Percentiles rank a stretch among this genome's conserved stretches.
Evolutionary conservation across 768 basidiomycete genomes (phyloP).

Genomic region (Wakefieldia striispora): DNA sequence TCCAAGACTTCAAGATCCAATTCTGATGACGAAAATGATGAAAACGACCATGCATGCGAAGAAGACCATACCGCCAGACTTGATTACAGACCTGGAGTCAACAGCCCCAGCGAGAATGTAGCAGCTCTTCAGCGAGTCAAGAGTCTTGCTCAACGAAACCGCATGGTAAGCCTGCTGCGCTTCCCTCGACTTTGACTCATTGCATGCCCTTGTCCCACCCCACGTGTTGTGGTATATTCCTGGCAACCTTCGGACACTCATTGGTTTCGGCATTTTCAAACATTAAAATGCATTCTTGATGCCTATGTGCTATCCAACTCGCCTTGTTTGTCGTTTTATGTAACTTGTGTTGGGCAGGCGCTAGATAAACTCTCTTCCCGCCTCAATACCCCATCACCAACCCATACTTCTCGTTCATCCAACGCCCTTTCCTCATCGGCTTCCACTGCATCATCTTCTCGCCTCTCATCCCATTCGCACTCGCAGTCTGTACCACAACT

Average conservation of each 20-base stretch:
- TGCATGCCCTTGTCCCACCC: slow-evolving; percentile 28
- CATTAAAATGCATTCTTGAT: slow-evolving; percentile 2
- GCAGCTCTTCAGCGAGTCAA: slow-evolving; percentile 65
- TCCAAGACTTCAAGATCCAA: slow-evolving; percentile 29
- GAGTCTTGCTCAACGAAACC: slow-evolving; percentile 69
- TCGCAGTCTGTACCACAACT: slow-evolving; percentile 24
- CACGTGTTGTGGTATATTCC: slow-evolving; percentile 31
- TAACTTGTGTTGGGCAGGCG: slow-evolving; percentile 40
- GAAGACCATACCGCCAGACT: slow-evolving; percentile 66
- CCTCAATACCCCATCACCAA: slow-evolving; percentile 56
- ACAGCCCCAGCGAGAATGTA: slow-evolving; percentile 50
- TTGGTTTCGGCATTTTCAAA: slow-evolving; percentile 5
- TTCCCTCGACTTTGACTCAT: slow-evolving; percentile 19
- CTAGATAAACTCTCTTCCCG: slow-evolving; percentile 68
- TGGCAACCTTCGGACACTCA: slow-evolving; percentile 8
- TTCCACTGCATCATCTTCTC: slow-evolving; percentile 35
- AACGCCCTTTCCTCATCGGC: slow-evolving; percentile 33
- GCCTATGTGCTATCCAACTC: slow-evolving; percentile 21
- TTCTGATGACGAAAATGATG: slow-evolving; percentile 47
- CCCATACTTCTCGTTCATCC: slow-evolving; percentile 38
- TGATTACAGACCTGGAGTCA: slow-evolving; percentile 35
- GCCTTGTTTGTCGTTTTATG: background rate
- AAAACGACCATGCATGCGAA: slow-evolving; percentile 48
- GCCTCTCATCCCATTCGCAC: slow-evolving; percentile 35
- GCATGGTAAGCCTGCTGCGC: slow-evolving; percentile 51